Evolutionary conservation across 305 asterid genomes (phyloP).

Genomic region (Salvia sclarea): DNA sequence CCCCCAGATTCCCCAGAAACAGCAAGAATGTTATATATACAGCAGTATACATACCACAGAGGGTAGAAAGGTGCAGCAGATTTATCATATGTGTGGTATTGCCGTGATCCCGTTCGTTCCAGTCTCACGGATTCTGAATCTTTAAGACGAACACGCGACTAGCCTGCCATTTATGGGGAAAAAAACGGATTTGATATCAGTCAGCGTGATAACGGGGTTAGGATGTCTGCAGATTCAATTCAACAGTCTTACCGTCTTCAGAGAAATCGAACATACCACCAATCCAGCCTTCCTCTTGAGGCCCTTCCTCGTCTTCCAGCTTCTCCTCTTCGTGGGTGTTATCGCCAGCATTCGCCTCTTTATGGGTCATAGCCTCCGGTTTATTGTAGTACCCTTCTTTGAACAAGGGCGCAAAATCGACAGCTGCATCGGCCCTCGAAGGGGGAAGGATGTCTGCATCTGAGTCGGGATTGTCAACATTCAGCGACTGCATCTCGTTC

Average conservation of each 20-base stretch:
- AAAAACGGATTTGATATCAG: neutral
- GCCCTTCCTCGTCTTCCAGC: constrained; percentile 41
- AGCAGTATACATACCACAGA: constrained; percentile 31
- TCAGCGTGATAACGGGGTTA: neutral
- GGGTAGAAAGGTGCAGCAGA: constrained; percentile 14
- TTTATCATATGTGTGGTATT: constrained; percentile 23
- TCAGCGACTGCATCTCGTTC: constrained; percentile 33
- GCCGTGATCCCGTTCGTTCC: constrained; percentile 8
- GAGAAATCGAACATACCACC: constrained; percentile 66
- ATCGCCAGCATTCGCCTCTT: constrained; percentile 32
- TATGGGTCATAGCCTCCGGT: constrained; percentile 32
- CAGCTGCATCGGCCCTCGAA: constrained; percentile 30
- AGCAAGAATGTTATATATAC: constrained; percentile 41
- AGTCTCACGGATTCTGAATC: neutral
- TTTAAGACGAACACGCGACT: constrained; percentile 8
- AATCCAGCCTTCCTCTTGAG: constrained; percentile 54
- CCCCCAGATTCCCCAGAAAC: constrained; percentile 27
- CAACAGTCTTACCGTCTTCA: constrained; percentile 47
- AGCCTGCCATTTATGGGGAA: constrained; percentile 38
- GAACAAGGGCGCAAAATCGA: constrained; percentile 44
- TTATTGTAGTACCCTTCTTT: constrained; percentile 53
- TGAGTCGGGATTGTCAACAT: constrained; percentile 34
- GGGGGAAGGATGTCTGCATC: constrained; percentile 30
- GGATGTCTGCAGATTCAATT: neutral
- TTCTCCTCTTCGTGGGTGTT: constrained; percentile 42